A percentile compares a stretch with the other conserved stretches of the same genome.
Evolutionary conservation across 116 monocot species (phyloP).

Genomic region (Cymodocea nodosa): DNA sequence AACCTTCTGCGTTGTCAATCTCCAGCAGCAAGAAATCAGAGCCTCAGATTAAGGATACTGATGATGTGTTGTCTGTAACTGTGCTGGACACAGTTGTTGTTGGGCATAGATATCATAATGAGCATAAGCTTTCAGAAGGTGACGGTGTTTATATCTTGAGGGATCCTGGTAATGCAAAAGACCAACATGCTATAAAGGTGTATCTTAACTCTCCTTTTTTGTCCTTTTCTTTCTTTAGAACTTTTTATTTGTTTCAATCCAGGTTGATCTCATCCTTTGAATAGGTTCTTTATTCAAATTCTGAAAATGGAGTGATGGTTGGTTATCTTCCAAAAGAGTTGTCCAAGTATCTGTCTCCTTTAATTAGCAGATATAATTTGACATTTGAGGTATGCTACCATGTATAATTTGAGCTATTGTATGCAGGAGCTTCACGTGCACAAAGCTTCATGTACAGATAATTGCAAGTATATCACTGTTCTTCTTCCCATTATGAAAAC

Average conservation of each 20-base stretch:
- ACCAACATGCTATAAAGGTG: constrained; percentile 83
- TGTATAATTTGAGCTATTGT: background rate
- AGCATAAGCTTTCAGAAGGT: constrained; percentile 35
- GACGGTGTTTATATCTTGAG: constrained; percentile 34
- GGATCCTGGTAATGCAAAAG: constrained; percentile 67
- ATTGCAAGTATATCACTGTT: no score
- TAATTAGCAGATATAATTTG: constrained; percentile 44
- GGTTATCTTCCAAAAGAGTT: constrained; percentile 84
- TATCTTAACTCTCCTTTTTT: background rate
- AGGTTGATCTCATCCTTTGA: background rate
- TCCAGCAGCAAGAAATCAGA: constrained; percentile 1
- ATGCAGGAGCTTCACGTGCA: no score
- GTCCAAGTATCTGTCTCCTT: constrained; percentile 58
- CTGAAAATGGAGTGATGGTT: constrained; percentile 28
- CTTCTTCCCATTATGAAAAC: no score
- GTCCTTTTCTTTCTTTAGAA: background rate
- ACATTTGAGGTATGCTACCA: constrained; percentile 45
- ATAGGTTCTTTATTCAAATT: constrained; percentile 49
- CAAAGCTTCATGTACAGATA: no score
- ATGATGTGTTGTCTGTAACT: constrained; percentile 7
- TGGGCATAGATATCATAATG: constrained; percentile 60
- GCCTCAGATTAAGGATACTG: constrained; percentile 8
- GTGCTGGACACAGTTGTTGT: constrained; percentile 64
- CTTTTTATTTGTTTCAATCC: background rate
- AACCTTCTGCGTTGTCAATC: background rate